Conservation (phyloP, 306 rosid genomes). For the Trifolium pratense region DNA sequence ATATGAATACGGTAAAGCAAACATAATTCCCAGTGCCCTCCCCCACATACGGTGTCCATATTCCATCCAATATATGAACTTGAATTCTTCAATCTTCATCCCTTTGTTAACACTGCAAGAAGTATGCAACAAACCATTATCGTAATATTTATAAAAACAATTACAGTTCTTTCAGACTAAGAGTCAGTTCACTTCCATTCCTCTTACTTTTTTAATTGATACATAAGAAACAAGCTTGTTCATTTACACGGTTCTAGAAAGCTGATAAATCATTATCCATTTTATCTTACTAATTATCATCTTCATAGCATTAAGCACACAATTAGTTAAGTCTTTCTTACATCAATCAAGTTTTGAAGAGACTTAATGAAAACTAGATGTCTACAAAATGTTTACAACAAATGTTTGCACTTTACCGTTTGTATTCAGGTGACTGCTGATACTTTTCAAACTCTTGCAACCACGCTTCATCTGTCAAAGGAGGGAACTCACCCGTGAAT, state of each 20-base stretch:
- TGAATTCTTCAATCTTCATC: slow-evolving; percentile 60
- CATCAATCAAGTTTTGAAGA: not conserved
- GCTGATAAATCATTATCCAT: slow-evolving; percentile 16
- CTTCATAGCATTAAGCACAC: not conserved
- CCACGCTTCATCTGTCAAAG: slow-evolving; percentile 25
- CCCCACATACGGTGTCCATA: slow-evolving; percentile 99
- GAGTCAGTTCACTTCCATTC: slow-evolving; percentile 33
- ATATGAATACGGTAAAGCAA: slow-evolving; percentile 90
- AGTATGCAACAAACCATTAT: slow-evolving; percentile 27
- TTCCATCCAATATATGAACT: slow-evolving; percentile 70
- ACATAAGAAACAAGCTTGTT: slow-evolving; percentile 12
- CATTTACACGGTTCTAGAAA: not conserved
- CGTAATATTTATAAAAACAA: slow-evolving; percentile 17
- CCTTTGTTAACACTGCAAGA: slow-evolving; percentile 58
- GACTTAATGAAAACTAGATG: slow-evolving; percentile 15
- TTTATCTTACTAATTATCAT: not conserved
- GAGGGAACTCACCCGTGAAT: slow-evolving; percentile 22
- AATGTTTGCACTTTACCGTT: slow-evolving; percentile 56
- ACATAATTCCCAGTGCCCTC: slow-evolving; percentile 79
- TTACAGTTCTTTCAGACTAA: slow-evolving; percentile 15
- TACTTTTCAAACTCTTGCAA: slow-evolving; percentile 37
- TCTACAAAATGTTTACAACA: not conserved
- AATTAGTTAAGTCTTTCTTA: not conserved
- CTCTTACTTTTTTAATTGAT: not conserved
- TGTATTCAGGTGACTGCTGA: slow-evolving; percentile 84